Percentiles rank a stretch among this genome's conserved stretches.
Evolutionary conservation across 192 early-diverging fungal species (phyloP).

Genomic region (Coemansia sp.): DNA sequence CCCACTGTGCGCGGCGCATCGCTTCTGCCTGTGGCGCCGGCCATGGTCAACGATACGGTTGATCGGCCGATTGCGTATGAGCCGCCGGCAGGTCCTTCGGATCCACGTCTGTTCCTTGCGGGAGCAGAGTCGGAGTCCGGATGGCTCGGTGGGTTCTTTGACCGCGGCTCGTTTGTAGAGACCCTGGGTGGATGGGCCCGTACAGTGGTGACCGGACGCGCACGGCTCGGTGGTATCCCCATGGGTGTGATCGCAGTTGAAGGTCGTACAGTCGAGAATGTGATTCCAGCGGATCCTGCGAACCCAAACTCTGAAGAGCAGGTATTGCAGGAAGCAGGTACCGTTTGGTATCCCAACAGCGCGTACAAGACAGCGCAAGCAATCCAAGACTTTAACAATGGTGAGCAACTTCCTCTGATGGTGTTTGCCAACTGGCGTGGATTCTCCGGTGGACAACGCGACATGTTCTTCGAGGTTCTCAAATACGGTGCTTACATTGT

Average conservation of each 20-base stretch:
- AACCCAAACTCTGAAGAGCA: slow-evolving; percentile 88
- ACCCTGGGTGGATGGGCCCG: slow-evolving; percentile 96
- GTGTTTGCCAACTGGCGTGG: slow-evolving; percentile 99
- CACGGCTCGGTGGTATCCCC: slow-evolving; percentile 93
- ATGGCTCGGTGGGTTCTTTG: slow-evolving; percentile 94
- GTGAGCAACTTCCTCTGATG: slow-evolving; percentile 96
- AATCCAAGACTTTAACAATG: slow-evolving; percentile 98
- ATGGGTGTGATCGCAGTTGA: slow-evolving; percentile 98
- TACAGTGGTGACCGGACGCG: slow-evolving; percentile 93
- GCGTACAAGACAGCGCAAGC: slow-evolving; percentile 99
- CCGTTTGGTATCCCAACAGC: slow-evolving; percentile 98
- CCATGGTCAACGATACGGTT: slow-evolving; percentile 64
- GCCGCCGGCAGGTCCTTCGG: slow-evolving; percentile 82
- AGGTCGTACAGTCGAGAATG: slow-evolving; percentile 86
- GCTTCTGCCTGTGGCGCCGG: slow-evolving; percentile 59
- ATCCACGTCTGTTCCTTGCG: slow-evolving; percentile 87
- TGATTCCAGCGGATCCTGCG: slow-evolving; percentile 93
- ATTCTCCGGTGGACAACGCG: slow-evolving; percentile 97
- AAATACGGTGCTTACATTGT: slow-evolving; percentile 98
- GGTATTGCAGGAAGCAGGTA: slow-evolving; percentile 86
- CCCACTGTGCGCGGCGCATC: slow-evolving; percentile 72
- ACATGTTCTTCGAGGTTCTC: slow-evolving; percentile 97
- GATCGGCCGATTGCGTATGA: slow-evolving; percentile 81
- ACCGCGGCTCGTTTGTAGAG: slow-evolving; percentile 94
- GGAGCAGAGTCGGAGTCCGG: slow-evolving; percentile 66